A percentile compares a stretch with the other conserved stretches of the same genome.
Evolutionary conservation across 192 early-diverging fungal genomes (phyloP).

Genomic region (Rhizophagus sp.): DNA sequence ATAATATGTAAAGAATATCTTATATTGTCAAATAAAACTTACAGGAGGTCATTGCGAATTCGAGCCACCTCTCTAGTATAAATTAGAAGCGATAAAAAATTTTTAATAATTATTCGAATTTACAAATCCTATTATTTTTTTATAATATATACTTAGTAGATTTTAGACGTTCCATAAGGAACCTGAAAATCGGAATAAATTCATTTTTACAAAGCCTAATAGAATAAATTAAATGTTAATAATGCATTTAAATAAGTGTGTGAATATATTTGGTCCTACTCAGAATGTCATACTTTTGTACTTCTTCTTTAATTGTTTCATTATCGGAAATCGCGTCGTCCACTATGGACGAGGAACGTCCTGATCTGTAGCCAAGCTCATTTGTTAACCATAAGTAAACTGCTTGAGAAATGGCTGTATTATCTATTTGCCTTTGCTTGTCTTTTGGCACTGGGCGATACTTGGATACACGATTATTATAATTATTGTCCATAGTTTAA

Average conservation of each 20-base stretch:
- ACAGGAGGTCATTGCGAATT: background rate
- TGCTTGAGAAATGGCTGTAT: background rate
- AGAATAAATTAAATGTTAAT: background rate
- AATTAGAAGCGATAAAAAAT: background rate
- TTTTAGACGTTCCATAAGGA: conserved; percentile 24
- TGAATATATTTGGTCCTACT: background rate
- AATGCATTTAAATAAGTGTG: background rate
- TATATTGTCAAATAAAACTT: background rate
- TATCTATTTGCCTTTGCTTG: background rate
- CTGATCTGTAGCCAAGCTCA: conserved; percentile 15
- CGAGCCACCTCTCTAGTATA: conserved; percentile 2
- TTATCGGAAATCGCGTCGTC: background rate
- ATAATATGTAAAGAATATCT: background rate
- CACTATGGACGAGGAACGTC: background rate
- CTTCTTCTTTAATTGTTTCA: conserved; percentile 7
- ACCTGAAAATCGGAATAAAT: conserved; percentile 24
- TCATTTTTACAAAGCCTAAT: conserved; percentile 26
- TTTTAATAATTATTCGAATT: background rate
- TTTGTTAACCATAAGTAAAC: conserved; percentile 6
- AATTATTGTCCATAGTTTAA: no score
- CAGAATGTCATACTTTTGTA: conserved; percentile 14
- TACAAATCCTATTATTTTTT: background rate
- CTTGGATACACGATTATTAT: no score
- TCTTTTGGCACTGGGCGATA: background rate
- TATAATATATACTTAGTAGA: conserved; percentile 23